A percentile compares a stretch with the other conserved stretches of the same genome.
These are phyloP conservation scores for Solanum bulbocastanum DNA, from an alignment of 257 asterid species.

Conservation along the genomic window DNA sequence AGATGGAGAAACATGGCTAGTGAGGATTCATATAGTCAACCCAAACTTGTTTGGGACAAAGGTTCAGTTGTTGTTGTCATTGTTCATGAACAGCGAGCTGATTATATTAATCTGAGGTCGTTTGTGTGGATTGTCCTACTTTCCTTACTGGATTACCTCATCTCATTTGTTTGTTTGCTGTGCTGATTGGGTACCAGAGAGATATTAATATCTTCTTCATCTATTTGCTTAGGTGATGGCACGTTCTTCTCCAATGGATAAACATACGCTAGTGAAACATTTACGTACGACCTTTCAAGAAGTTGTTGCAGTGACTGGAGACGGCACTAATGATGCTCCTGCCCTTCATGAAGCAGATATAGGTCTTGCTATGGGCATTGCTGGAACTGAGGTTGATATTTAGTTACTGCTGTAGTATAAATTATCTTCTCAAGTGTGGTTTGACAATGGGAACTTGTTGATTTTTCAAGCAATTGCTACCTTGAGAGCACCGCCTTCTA, in stretches of 20 bases:
- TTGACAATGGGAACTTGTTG: neutral
- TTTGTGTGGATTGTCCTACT: neutral
- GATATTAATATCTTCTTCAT: neutral
- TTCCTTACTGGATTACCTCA: neutral
- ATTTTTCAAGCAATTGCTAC: neutral
- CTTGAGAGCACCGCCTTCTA: neutral
- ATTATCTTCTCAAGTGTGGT: neutral
- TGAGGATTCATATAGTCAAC: neutral
- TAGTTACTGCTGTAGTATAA: neutral
- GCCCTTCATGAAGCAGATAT: conserved; percentile 98
- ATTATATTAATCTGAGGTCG: neutral
- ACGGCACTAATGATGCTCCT: conserved; percentile 94
- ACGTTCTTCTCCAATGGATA: conserved; percentile 93
- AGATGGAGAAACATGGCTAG: neutral
- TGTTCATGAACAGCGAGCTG: neutral
- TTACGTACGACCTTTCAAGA: conserved; percentile 65
- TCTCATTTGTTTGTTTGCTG: neutral
- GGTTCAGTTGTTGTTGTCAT: neutral
- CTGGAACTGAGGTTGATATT: conserved; percentile 80
- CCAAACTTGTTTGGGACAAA: neutral
- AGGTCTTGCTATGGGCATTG: conserved; percentile 95
- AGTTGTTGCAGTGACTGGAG: conserved; percentile 96
- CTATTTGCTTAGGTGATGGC: conserved; percentile 66
- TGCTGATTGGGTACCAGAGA: neutral
- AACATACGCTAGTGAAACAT: conserved; percentile 70